Conservation (phyloP, 2,329 filamentous ascomycete species). For the Xylogone sp. region DNA sequence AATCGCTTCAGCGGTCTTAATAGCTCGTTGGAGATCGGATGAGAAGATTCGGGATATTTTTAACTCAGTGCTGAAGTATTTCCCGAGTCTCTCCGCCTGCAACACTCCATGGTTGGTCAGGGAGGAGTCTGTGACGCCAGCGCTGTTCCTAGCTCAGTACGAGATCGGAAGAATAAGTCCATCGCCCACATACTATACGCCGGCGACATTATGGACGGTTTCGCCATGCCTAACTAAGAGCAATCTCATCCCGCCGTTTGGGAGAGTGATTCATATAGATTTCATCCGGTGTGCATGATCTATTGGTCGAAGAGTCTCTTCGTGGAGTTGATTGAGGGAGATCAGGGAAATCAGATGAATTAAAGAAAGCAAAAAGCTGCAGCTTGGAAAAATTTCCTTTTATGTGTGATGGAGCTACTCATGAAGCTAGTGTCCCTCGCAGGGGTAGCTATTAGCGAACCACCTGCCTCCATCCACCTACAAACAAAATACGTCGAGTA, state of each 20-base stretch:
- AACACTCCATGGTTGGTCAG: slow-evolving; percentile 79
- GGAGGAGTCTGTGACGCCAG: slow-evolving; percentile 74
- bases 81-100: slow-evolving; percentile 69
- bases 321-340: too few species aligned
- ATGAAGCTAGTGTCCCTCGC: too few species aligned
- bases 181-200: slow-evolving; percentile 58
- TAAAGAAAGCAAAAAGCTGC: too few species aligned
- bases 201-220: slow-evolving; percentile 83
- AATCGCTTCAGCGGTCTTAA: slow-evolving; percentile 66
- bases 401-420: too few species aligned
- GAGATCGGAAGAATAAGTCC: slow-evolving; percentile 3
- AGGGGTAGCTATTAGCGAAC: too few species aligned
- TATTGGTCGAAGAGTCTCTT: not conserved
- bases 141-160: slow-evolving; percentile 43
- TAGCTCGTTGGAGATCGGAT: slow-evolving; percentile 73
- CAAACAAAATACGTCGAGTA: too few species aligned
- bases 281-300: not conserved
- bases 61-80: slow-evolving; percentile 60
- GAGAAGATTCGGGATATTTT: slow-evolving; percentile 69
- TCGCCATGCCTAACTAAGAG: slow-evolving; percentile 85
- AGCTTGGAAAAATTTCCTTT: too few species aligned
- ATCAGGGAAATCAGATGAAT: too few species aligned
- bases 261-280: slow-evolving; percentile 8
- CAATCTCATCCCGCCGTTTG: slow-evolving; percentile 49
- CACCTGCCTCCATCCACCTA: too few species aligned